A percentile compares a stretch with the other conserved stretches of the same genome.
Evolutionary conservation across 176 grass and related monocot species (phyloP).

Genomic region (Eremochloa ophiuroides): DNA sequence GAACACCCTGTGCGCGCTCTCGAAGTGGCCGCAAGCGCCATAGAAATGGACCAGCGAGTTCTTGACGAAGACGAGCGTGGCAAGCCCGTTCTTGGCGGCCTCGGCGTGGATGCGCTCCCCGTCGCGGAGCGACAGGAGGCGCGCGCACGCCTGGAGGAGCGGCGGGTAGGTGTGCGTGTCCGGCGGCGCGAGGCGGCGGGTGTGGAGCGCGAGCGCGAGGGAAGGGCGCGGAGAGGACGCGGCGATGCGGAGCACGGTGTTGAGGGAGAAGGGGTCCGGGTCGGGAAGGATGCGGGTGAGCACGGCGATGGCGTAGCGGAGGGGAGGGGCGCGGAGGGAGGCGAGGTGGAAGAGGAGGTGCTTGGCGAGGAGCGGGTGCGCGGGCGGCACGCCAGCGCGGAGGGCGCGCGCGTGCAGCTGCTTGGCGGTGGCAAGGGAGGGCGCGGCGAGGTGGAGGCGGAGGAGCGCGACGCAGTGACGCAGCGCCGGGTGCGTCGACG

Average conservation of each 20-base stretch:
- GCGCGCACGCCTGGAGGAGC: constrained; percentile 76
- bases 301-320: constrained; percentile 55
- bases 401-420: constrained; percentile 77
- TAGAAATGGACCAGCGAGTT: constrained; percentile 75
- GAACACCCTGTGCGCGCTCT: constrained; percentile 73
- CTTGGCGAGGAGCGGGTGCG: constrained; percentile 66
- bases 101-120: constrained; percentile 64
- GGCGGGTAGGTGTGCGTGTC: constrained; percentile 83
- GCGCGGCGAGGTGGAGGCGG: constrained; percentile 48
- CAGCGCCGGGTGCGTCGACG: constrained; percentile 36
- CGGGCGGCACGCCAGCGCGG: constrained; percentile 41
- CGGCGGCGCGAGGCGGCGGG: constrained; percentile 45
- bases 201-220: constrained; percentile 60
- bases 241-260: constrained; percentile 75
- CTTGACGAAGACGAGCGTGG: constrained; percentile 58
- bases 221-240: constrained; percentile 41
- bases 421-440: constrained; percentile 43
- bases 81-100: constrained; percentile 54
- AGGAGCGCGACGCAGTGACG: constrained; percentile 70
- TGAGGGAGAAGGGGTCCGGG: constrained; percentile 61
- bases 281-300: constrained; percentile 42
- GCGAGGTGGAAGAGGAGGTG: constrained; percentile 77
- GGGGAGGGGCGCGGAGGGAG: constrained; percentile 37
- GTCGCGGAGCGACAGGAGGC: constrained; percentile 55
- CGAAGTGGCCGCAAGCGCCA: constrained; percentile 48